Evolutionary conservation across 441 rosid genomes (phyloP), one percentile per base, ranked within the genome.

Genomic region (Erodium moschatum): DNA sequence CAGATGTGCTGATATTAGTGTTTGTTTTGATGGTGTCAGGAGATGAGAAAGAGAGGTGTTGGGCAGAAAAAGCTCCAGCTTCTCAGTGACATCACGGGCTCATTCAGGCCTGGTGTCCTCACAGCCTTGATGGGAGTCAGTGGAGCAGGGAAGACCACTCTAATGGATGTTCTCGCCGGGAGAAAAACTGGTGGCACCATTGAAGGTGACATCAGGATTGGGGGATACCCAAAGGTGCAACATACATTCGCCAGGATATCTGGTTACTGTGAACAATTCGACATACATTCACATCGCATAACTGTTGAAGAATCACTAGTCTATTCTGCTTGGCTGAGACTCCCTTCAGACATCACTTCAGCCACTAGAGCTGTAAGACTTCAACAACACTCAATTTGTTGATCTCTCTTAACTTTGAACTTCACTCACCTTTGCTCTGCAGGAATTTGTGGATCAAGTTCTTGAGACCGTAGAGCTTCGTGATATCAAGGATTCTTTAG

Each of bases 131-230:
- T 88, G 90, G 94, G 90, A 15, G 90, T 85, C 19, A 88, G 88
- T 72, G 93, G 93, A 56, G 90, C 93, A 12, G 94, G 93, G 10
- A 88, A 88, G 76, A 88, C 93, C 35, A 87, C 90, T 18, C 86
- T 86, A 24, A 69, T 88, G 85, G 93, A 88, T 71, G 90, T 88
- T 79, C 85, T 88, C 56, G 69, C 86, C 0, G 90, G 94, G 66
- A 81, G 94, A 66, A 88, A 88, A 77, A 88, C 87, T 2, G 81
- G 83, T 0, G 90, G 94, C 8, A 68, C 56, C 15, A 86, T 86
- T 4, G 77, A 82, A 70, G 94, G 94, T 63, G 87, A 85, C 15
- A 84, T 88, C 35, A 83, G 74, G 68, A 76, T 86, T 56, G 83
- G 83, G 0, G 90, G 89, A 20, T 86, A 79, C 69, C 84, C 83